Conservation (phyloP, 176 grass and related monocot genomes). For the Zea luxurians region DNA sequence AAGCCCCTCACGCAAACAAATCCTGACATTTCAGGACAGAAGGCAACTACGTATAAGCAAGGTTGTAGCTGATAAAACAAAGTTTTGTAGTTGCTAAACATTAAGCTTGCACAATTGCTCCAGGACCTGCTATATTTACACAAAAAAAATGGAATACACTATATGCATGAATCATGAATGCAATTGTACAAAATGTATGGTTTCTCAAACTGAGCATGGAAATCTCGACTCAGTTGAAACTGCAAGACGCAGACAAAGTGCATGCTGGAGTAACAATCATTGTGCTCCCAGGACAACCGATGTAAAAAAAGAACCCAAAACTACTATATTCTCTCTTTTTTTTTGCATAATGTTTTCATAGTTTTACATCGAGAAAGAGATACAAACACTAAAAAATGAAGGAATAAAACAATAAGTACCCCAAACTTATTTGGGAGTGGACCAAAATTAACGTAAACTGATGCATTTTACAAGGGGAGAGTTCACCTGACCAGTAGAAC, state of each 20-base stretch:
- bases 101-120: not conserved
- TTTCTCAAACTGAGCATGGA: constrained; percentile 15
- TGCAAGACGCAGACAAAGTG: not conserved
- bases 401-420: not conserved
- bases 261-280: not conserved
- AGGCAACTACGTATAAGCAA: constrained; percentile 11
- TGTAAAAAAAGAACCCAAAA: not conserved
- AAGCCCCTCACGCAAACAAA: constrained; percentile 73
- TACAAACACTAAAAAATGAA: constrained; percentile 1
- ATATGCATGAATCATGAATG: constrained; percentile 19
- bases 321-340: not conserved
- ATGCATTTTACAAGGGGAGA: not conserved
- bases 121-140: not conserved
- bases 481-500: not conserved
- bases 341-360: not conserved
- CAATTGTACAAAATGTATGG: not conserved
- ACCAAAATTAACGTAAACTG: not conserved
- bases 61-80: not conserved
- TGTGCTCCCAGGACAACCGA: not conserved
- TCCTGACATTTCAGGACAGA: constrained; percentile 34
- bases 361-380: not conserved
- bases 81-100: not conserved
- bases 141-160: not conserved
- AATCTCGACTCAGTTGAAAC: not conserved
- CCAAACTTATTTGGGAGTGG: not conserved